Base-by-base conservation (phyloP, 768 basidiomycete genomes). In the Lentinula edodes region DNA sequence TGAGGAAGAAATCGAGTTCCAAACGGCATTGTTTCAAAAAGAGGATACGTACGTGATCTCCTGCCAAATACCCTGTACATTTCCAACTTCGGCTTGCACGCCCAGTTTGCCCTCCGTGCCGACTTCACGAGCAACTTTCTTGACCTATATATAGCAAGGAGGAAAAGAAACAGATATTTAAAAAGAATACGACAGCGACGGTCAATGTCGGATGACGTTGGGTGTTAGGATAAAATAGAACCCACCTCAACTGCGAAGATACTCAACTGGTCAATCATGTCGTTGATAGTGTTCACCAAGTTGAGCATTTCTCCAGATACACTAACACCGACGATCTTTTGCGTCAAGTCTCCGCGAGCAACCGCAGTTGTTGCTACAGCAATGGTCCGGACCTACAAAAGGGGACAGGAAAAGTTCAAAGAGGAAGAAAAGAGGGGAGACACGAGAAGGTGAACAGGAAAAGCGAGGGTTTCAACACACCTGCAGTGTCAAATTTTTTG, bases 51-150 rank as follows among this genome's bases (percentile, higher is more conserved):
- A 95, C 91, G 95, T 98, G 72, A 99, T 98, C 72, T 96, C 95
- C 68, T 95, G 92, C 97, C 97, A 99, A 38, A 94, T 95, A 42
- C 97, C 97, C 70, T 98, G 93, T 6, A 98, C 91, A 61, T 95
- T 93, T 62, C 93, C 94, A 7, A 98, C 93, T 72, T 98, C 93
- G 4, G 97, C 97, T 69, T 97, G 95, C 0, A 96, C 97, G 66
- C 97, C 96, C 5, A 98, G 79, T 75, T 98, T 98, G n/a, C 97
- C 96, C 69, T 98, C 95, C 13, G 96, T 98, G 51, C 96, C 96
- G 69, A 99, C 96, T 73, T 99, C 95, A 38, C 94, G 80, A 1
- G 97, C 97, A 58, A 99, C 96, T 69, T 96, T 92, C 74, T 95
- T 98, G 62, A 98, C 89, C 68, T 84, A 80, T 5, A 77, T 77